A percentile compares a stretch with the other conserved stretches of the same genome.
phyloP scores from a whole-genome alignment of 1,139 yeast species.

The Geotrichum europaeum region DNA sequence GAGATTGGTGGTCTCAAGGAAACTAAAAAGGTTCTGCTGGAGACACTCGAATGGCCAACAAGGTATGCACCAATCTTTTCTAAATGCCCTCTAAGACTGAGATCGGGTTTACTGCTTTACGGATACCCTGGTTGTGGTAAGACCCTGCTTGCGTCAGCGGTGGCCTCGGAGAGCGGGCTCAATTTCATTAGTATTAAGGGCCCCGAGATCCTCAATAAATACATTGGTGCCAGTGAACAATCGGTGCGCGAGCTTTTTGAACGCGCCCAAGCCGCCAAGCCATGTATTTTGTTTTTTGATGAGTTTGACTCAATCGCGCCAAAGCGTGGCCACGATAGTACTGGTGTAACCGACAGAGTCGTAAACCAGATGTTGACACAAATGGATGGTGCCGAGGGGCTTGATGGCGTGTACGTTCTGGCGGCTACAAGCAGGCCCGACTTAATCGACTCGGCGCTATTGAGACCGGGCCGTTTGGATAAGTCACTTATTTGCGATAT shows the following conservation, averaged over 20 bases:
- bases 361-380: slow-evolving; percentile 96
- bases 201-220: slow-evolving; percentile 91
- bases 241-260: slow-evolving; percentile 89
- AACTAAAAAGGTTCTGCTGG: slow-evolving; percentile 70
- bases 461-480: slow-evolving; percentile 94
- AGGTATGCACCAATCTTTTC: slow-evolving; percentile 91
- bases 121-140: slow-evolving; percentile 99
- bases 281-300: slow-evolving; percentile 90
- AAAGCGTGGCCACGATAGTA: slow-evolving; percentile 94
- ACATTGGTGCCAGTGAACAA: slow-evolving; percentile 96
- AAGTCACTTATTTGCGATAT: slow-evolving; percentile 85
- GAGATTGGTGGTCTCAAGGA: slow-evolving; percentile 84
- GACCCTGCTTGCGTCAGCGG: slow-evolving; percentile 86
- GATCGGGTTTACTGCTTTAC: slow-evolving; percentile 85
- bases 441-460: slow-evolving; percentile 85
- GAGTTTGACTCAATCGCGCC: slow-evolving; percentile 98
- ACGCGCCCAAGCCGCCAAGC: slow-evolving; percentile 89
- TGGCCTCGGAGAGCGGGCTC: slow-evolving; percentile 89
- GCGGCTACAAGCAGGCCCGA: slow-evolving; percentile 98
- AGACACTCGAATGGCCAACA: slow-evolving; percentile 96
- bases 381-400: slow-evolving; percentile 99
- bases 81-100: slow-evolving; percentile 73
- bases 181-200: slow-evolving; percentile 94
- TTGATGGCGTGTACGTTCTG: slow-evolving; percentile 91
- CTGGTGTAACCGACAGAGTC: slow-evolving; percentile 96